Evolutionary conservation across 768 basidiomycete genomes (phyloP), one percentile per base, ranked within the genome.

Genomic region (Tylopilus vinaceipallidus): DNA sequence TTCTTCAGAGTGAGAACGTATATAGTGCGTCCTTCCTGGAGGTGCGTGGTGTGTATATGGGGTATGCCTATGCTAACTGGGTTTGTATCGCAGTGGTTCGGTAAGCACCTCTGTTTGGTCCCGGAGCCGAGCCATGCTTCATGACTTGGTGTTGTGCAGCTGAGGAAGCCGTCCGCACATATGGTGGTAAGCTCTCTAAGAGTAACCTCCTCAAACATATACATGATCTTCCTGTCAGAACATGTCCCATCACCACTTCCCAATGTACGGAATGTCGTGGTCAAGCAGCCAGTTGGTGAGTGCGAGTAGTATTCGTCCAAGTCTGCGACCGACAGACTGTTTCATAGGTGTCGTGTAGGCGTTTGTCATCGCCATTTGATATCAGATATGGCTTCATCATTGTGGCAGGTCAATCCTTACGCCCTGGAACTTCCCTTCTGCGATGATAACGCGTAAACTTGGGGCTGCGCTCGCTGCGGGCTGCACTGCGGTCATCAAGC

Each of bases 401-500:
- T 26, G 22, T 26, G 38, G 11, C 55, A 91, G 89, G 9, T 84
- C 86, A 6, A 88, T 91, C 55, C 56, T 91, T 35, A 90, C 88
- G 1, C 88, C 88, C 30, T 90, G 89, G 91, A 94, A 97, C 69
- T 98, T 97, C 73, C 95, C 95, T 2, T 91, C 88, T 22, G 91
- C 92, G 0, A 95, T 95, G 91, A 88, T 92, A 19, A 88, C 88
- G 1, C 85, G 92, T n/a, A 95, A 95, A 68, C 73, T 93, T 14
- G 91, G 83, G 23, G 82, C 91, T 24, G 92, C 91, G 20, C 79
- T 98, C 14, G 95, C 95, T 2, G 93, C 93, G 14, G 97, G 97
- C n/a, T 98, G 95, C 65, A 97, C 95, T 0, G 79, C 85, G 0
- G 94, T 99, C 40, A 84, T 98, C 67, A 98, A 98, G 60, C 95